Conservation (phyloP, 2,329 filamentous ascomycete genomes). For the Colletotrichum tropicale region DNA sequence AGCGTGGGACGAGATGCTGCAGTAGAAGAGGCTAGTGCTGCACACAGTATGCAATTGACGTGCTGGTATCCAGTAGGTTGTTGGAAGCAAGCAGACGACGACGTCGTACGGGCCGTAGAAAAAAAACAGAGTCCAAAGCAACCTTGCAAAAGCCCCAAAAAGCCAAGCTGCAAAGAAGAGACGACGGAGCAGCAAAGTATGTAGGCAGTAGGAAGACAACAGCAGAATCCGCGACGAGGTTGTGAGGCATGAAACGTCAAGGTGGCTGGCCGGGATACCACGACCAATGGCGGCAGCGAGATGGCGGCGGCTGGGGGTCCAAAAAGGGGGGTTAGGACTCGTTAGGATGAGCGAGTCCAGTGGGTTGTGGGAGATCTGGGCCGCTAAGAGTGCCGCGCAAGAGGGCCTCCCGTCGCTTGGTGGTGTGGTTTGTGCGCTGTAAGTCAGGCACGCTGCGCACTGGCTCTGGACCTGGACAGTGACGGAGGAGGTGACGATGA, state of each 20-base stretch:
- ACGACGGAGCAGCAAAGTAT: neutral
- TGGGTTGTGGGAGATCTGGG: constrained; percentile 5
- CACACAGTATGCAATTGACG: neutral
- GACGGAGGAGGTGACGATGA: neutral
- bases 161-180: neutral
- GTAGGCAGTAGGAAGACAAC: neutral
- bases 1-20: constrained; percentile 6
- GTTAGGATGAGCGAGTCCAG: neutral
- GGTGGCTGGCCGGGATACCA: constrained; percentile 24
- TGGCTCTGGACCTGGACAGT: neutral
- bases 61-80: neutral
- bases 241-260: constrained; percentile 34
- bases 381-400: neutral
- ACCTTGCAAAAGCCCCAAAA: neutral
- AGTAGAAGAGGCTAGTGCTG: neutral
- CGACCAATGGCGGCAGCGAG: constrained; percentile 22
- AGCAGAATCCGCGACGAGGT: constrained; percentile 31
- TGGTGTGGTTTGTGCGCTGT: neutral
- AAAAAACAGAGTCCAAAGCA: neutral
- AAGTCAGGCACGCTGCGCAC: neutral
- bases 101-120: neutral
- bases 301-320: neutral
- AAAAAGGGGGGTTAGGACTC: constrained; percentile 2
- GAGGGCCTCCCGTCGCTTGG: neutral
- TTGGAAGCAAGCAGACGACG: neutral